Conservation (phyloP, 2,329 filamentous ascomycete species). For the Pseudogymnoascus sp. region DNA sequence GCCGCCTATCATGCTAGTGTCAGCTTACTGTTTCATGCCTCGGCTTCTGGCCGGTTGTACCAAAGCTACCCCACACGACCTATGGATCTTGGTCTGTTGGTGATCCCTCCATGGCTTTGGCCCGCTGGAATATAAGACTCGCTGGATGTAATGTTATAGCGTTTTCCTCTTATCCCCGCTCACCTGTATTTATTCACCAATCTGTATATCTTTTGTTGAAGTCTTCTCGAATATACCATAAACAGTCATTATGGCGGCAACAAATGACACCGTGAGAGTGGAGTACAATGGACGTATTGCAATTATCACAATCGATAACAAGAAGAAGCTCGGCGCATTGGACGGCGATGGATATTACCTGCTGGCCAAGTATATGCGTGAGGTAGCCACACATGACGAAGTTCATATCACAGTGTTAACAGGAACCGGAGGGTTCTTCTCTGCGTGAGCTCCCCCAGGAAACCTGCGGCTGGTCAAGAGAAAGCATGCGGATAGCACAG, state of each 20-base stretch:
- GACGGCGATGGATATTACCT: slow-evolving; percentile 65
- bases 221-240: not conserved
- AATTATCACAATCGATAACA: slow-evolving; percentile 77
- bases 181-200: not conserved
- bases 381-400: slow-evolving; percentile 70
- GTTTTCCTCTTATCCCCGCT: not conserved
- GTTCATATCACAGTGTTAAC: slow-evolving; percentile 79
- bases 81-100: not conserved
- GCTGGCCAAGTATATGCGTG: slow-evolving; percentile 62
- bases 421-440: slow-evolving; percentile 67
- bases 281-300: slow-evolving; percentile 63
- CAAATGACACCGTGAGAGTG: slow-evolving; percentile 28
- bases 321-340: slow-evolving; percentile 81
- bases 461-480: not conserved
- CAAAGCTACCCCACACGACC: not conserved
- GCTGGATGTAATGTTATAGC: not conserved
- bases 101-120: not conserved
- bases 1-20: not conserved
- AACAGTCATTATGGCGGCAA: not conserved
- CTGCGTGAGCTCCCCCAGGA: slow-evolving; percentile 53
- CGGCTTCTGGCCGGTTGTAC: not conserved
- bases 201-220: not conserved
- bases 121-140: not conserved
- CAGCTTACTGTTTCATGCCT: slow-evolving; percentile 1
- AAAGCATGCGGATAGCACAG: too few species aligned